These are phyloP conservation scores for Sanguinoderma infundibulare DNA, from an alignment of 1,284 basidiomycete genomes.

Conservation along the genomic window DNA sequence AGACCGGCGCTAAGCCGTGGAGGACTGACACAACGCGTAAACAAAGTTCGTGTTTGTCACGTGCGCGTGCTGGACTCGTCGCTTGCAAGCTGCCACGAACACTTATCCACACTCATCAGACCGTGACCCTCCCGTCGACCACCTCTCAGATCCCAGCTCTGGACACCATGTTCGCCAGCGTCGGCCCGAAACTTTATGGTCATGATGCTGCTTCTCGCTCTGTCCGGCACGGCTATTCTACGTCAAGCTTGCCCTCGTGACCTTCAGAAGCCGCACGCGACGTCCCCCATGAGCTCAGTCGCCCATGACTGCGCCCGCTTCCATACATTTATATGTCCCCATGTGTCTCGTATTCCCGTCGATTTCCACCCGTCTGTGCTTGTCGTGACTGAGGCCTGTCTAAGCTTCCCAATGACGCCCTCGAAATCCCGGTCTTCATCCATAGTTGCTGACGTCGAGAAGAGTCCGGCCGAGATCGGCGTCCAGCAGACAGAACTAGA, in stretches of 20 bases:
- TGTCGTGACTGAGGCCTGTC: too few species aligned
- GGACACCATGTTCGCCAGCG: too few species aligned
- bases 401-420: conserved; percentile 11
- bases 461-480: conserved; percentile 7
- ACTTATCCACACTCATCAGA: too few species aligned
- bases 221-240: conserved; percentile 5
- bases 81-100: too few species aligned
- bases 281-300: neutral
- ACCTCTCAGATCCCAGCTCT: too few species aligned
- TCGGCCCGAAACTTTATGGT: too few species aligned
- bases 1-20: conserved; percentile 5
- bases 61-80: conserved; percentile 28
- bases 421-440: conserved; percentile 19
- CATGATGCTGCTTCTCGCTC: neutral
- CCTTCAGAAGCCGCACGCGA: conserved; percentile 14
- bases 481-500: conserved; percentile 15
- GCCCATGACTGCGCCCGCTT: neutral
- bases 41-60: conserved; percentile 38
- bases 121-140: too few species aligned
- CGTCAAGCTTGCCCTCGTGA: conserved; percentile 19
- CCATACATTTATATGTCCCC: too few species aligned
- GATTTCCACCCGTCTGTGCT: too few species aligned
- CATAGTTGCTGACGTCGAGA: conserved; percentile 13
- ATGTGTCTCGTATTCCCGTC: too few species aligned
- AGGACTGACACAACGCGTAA: conserved; percentile 31